Evolutionary conservation across 2,329 filamentous ascomycete genomes (phyloP), one percentile per base, ranked within the genome.

Genomic region (Penicillium sp.): DNA sequence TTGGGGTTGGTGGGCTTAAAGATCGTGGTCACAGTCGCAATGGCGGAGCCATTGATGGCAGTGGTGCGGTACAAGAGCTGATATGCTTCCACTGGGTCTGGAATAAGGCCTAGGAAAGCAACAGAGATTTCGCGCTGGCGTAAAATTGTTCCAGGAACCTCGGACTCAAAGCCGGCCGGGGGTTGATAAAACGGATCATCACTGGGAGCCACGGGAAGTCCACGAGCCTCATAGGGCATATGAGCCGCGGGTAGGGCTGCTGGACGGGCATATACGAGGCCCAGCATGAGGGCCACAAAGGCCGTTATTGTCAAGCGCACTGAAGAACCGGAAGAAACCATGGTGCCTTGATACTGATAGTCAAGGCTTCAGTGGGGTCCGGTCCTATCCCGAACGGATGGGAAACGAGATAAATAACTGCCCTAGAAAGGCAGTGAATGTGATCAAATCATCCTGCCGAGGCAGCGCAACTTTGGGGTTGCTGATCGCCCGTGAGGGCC

Each of bases 1-100:
- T 71, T 68, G 3, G 60, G 58, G 27, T 22, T 37, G 2, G 55
- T 47, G 0, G 77, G 76, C 27, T 77, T 66, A 46, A 79, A 68
- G 2, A 79, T 62, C 0, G 77, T 79, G 4, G 76, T 72, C 1
- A 77, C 73, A 0, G 77, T 72, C 9, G 71, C 68, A 8, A 76
- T 74, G 3, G 78, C 71, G 0, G 74, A 68, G 19, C 71, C 70
- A 24, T 69, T 63, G 51, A 68, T 69, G 53, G 78, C 70, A 1
- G 72, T 78, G 2, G 77, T 78, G 14, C 74, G 71, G 56, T 79
- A 79, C 1, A 79, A 68, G 39, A 80, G 65, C 57, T 79, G 73
- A 47, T 73, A 70, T 7, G 63, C 65, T 11, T 65, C 57, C 6
- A 71, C 60, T 1, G 62, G 66, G 35, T 67, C 54, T 4, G 62